Evolutionary conservation across 805 yeast genomes (phyloP).

Genomic region (Alloascoidea africana): DNA sequence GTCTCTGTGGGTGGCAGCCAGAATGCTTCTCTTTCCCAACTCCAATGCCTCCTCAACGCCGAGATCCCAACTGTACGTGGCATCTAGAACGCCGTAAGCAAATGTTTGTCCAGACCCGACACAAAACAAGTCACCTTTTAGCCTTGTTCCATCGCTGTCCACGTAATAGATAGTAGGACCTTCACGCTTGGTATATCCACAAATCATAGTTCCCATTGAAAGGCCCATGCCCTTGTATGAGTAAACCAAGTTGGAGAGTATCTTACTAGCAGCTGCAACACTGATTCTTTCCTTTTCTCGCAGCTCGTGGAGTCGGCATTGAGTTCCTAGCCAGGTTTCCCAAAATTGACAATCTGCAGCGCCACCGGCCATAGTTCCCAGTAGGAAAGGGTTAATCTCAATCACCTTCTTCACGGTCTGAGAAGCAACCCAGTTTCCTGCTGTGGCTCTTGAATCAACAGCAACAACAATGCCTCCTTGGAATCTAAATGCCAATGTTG

Average conservation of each 20-base stretch:
- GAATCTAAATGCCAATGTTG: conserved; percentile 91
- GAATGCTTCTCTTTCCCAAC: conserved; percentile 86
- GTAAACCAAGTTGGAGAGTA: conserved; percentile 79
- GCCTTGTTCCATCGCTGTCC: conserved; percentile 92
- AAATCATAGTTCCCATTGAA: conserved; percentile 98
- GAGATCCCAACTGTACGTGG: conserved; percentile 85
- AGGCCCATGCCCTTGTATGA: conserved; percentile 96
- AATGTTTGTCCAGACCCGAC: conserved; percentile 99
- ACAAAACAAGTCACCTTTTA: conserved; percentile 89
- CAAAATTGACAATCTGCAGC: conserved; percentile 99
- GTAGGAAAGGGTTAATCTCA: conserved; percentile 84
- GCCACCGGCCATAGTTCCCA: conserved; percentile 99
- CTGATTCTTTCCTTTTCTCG: conserved; percentile 90
- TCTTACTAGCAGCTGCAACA: conserved; percentile 94
- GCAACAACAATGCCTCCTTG: conserved; percentile 93
- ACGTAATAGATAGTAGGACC: conserved; percentile 94
- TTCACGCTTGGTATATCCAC: conserved; percentile 91
- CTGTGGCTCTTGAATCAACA: conserved; percentile 96
- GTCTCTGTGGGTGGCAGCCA: conserved; percentile 98
- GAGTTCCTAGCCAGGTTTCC: conserved; percentile 98
- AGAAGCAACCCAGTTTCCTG: conserved; percentile 96
- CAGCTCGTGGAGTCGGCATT: conserved; percentile 88
- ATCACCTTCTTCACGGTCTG: conserved; percentile 96
- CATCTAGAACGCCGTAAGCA: conserved; percentile 95
- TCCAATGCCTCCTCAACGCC: conserved; percentile 87